Evolutionary conservation across 768 basidiomycete genomes (phyloP), one percentile per base, ranked within the genome.

Genomic region (Rhodotorula kratochvilovae): DNA sequence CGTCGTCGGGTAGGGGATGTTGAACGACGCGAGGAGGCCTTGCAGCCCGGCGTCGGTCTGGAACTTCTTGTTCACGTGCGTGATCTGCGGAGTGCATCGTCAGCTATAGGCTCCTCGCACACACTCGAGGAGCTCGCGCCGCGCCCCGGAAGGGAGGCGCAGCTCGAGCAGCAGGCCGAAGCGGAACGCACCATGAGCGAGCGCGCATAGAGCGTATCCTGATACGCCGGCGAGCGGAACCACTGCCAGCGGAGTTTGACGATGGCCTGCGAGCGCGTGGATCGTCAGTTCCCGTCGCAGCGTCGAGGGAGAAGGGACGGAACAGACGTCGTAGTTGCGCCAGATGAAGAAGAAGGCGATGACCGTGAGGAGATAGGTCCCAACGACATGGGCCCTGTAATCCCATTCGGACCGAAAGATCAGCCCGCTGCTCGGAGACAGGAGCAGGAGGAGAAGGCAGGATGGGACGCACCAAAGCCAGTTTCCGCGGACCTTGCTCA

Each of bases 181-280:
- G n/a, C 16, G 31, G 48, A 62, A 55, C 74, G n/a, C 31, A 77
- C 77, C 79, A 91, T 87, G 63, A 99, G 85, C 0, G 95, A 97
- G 48, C 96, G 87, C 2, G 94, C 91, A 78, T 96, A 93, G 84
- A 98, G 96, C 3, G 90, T 89, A 71, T 89, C 85, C 61, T 88
- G 84, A 81, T 96, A 94, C 42, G 82, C 82, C 21, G 80, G 78
- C 7, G 81, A 81, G 55, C 83, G 77, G 83, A 93, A 98, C 90
- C 92, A 99, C 45, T 84, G 83, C 73, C 86, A 84, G 5, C 95
- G 89, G 2, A 99, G 86, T 54, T 81, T 82, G 62, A 97, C 83
- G 85, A 98, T 91, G 3, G 66, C 71, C 50, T 62, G 50, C 15
- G 43, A 2, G 61, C 46, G 16, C 8, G 13, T 39, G 39, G 39